Evolutionary conservation across 2,329 filamentous ascomycete genomes (phyloP).

Genomic region (Orbilia javanica): DNA sequence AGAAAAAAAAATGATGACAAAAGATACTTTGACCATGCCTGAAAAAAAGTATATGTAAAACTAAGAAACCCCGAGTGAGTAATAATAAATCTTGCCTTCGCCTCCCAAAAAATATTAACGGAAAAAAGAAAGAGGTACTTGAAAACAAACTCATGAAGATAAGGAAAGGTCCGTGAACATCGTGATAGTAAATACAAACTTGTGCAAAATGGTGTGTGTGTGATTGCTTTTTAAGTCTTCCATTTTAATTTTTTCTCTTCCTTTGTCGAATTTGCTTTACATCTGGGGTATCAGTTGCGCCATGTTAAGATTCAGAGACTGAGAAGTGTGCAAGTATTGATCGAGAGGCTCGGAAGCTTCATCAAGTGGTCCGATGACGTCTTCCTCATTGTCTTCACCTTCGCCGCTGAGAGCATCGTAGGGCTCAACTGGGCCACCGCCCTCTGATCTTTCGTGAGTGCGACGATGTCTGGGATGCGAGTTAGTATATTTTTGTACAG

Average conservation of each 20-base stretch:
- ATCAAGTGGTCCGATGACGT: conserved; percentile 83
- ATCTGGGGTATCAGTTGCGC: conserved; percentile 59
- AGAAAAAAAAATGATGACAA: conserved; percentile 33
- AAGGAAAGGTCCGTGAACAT: conserved; percentile 54
- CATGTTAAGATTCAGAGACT: conserved; percentile 53
- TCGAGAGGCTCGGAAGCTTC: conserved; percentile 72
- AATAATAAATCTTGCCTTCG: conserved; percentile 28
- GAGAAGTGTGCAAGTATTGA: conserved; percentile 48
- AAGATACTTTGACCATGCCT: conserved; percentile 29
- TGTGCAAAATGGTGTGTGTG: conserved; percentile 47
- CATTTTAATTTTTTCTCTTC: conserved; percentile 32
- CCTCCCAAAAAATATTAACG: conserved; percentile 20
- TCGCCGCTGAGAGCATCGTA: conserved; percentile 78
- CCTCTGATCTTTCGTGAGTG: conserved; percentile 85
- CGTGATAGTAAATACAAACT: conserved; percentile 57
- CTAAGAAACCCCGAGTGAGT: conserved; percentile 22
- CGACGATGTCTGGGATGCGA: conserved; percentile 71
- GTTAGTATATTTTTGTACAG: conserved; percentile 63
- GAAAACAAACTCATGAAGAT: conserved; percentile 53
- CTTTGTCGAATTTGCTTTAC: conserved; percentile 37
- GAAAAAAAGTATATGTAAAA: conserved; percentile 31
- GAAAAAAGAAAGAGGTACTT: conserved; percentile 8
- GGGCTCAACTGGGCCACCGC: conserved; percentile 65
- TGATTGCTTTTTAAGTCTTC: conserved; percentile 30
- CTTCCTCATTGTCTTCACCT: conserved; percentile 88